A percentile compares a stretch with the other conserved stretches of the same genome.
Conservation (phyloP, 1,284 basidiomycete genomes). For the Cryptococcus maquisensis region DNA sequence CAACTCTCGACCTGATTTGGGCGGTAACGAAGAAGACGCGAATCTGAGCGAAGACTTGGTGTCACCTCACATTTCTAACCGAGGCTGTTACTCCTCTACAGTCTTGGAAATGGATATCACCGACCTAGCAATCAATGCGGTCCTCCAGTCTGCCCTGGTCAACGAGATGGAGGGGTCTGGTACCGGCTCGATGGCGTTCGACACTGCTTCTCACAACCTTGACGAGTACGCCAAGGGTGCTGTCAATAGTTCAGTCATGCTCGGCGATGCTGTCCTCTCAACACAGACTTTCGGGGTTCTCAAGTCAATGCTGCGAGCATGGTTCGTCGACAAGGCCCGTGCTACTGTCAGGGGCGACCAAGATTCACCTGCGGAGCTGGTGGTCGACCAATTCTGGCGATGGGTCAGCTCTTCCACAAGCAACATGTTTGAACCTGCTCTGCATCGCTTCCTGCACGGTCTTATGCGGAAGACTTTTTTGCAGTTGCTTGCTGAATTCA, state of each 20-base stretch:
- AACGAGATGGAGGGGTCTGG: conserved; percentile 93
- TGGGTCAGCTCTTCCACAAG: conserved; percentile 87
- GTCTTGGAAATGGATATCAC: conserved; percentile 85
- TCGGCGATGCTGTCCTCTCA: conserved; percentile 92
- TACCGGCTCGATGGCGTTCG: conserved; percentile 86
- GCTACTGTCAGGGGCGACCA: conserved; percentile 50
- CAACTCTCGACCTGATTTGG: conserved; percentile 83
- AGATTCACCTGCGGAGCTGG: conserved; percentile 51
- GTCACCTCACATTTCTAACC: conserved; percentile 76
- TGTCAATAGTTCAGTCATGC: conserved; percentile 67
- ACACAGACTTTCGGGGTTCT: conserved; percentile 81
- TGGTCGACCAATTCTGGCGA: conserved; percentile 89
- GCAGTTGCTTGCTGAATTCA: conserved; percentile 94
- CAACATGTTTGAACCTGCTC: conserved; percentile 85
- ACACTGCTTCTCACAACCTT: conserved; percentile 83
- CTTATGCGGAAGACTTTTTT: conserved; percentile 98
- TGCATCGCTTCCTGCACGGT: conserved; percentile 90
- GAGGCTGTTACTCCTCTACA: conserved; percentile 89
- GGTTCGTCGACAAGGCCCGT: conserved; percentile 79
- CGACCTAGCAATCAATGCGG: conserved; percentile 90
- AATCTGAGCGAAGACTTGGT: conserved; percentile 71
- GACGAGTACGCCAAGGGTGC: conserved; percentile 79
- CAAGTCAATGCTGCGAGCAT: conserved; percentile 82
- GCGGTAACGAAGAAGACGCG: conserved; percentile 85
- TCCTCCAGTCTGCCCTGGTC: conserved; percentile 88